phyloP scores from a whole-genome alignment of 2,329 filamentous ascomycete species.

The Fusarium beomiforme region DNA sequence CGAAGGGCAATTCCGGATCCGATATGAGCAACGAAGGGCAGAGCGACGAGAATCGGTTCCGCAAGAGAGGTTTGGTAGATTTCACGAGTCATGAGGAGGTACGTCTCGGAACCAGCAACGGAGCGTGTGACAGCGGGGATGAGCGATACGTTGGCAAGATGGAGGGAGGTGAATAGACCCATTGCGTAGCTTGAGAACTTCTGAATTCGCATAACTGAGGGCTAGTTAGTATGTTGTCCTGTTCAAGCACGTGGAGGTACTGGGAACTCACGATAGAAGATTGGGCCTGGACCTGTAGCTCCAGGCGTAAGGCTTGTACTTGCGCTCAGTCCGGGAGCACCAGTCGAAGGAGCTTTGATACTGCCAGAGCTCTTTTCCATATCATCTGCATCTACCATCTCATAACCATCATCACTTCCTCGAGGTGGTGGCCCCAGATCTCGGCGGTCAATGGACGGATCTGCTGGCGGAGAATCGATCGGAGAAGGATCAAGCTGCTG shows the following conservation, averaged over 20 bases:
- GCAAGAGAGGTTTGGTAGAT: conserved; percentile 87
- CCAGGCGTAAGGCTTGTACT: conserved; percentile 39
- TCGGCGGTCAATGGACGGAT: conserved; percentile 52
- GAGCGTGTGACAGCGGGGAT: conserved; percentile 80
- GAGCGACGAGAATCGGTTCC: conserved; percentile 81
- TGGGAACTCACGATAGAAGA: conserved; percentile 75
- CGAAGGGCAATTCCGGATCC: conserved; percentile 81
- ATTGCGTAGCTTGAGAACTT: conserved; percentile 91
- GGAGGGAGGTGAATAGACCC: conserved; percentile 77
- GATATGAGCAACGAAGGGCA: conserved; percentile 81
- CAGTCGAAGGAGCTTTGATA: conserved; percentile 55
- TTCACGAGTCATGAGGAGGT: conserved; percentile 89
- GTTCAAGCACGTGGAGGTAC: background rate
- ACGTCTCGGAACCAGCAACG: conserved; percentile 80
- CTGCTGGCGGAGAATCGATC: conserved; percentile 66
- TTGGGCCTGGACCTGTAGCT: conserved; percentile 67
- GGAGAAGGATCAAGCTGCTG: conserved; percentile 85
- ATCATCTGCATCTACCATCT: conserved; percentile 42
- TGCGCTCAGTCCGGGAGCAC: conserved; percentile 67
- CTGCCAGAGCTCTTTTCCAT: conserved; percentile 45
- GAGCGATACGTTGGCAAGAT: conserved; percentile 83
- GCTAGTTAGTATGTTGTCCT: background rate
- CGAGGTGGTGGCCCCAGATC: conserved; percentile 49
- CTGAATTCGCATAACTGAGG: conserved; percentile 69
- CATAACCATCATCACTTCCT: conserved; percentile 46